phyloP scores from a whole-genome alignment of 805 yeast species.

The Saccharomycopsis amapae region DNA sequence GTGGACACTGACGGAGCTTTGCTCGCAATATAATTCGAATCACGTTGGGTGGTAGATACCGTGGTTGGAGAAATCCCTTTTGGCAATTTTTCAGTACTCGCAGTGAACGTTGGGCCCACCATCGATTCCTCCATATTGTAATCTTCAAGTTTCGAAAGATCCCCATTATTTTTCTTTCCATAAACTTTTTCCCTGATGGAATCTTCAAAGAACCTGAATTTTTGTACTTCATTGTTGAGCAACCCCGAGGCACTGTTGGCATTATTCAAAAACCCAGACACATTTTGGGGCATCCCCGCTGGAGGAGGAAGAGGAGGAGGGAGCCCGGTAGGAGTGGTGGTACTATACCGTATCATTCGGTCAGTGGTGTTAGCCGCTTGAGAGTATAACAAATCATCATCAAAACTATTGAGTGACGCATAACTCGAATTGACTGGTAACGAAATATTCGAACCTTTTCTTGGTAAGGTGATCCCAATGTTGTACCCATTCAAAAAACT shows the following conservation, averaged over 20 bases:
- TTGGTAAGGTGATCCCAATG: conserved; percentile 11
- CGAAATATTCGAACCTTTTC: conserved; percentile 45
- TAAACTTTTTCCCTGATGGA: conserved; percentile 11
- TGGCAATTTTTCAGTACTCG: too few relatives aligned
- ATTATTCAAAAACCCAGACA: conserved; percentile 4
- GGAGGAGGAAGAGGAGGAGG: too few relatives aligned
- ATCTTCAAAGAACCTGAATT: conserved; percentile 1
- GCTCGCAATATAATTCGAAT: not conserved
- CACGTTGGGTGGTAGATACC: too few relatives aligned
- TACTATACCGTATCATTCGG: conserved; percentile 1
- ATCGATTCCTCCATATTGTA: conserved; percentile 1
- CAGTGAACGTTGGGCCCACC: too few relatives aligned
- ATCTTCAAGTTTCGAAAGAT: not conserved
- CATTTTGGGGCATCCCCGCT: not conserved
- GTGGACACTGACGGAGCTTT: conserved; percentile 16
- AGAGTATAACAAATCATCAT: conserved; percentile 18
- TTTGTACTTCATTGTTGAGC: conserved; percentile 5
- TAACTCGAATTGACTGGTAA: conserved; percentile 62
- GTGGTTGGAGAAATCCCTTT: too few relatives aligned
- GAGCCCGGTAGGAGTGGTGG: too few relatives aligned
- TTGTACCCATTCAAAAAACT: conserved; percentile 7
- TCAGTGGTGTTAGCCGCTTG: not conserved
- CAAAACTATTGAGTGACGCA: conserved; percentile 67
- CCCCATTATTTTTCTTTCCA: conserved; percentile 17
- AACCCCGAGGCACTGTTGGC: conserved; percentile 10